Evolutionary conservation across 2,329 filamentous ascomycete species (phyloP).

Genomic region (Fragosphaeria purpurea): DNA sequence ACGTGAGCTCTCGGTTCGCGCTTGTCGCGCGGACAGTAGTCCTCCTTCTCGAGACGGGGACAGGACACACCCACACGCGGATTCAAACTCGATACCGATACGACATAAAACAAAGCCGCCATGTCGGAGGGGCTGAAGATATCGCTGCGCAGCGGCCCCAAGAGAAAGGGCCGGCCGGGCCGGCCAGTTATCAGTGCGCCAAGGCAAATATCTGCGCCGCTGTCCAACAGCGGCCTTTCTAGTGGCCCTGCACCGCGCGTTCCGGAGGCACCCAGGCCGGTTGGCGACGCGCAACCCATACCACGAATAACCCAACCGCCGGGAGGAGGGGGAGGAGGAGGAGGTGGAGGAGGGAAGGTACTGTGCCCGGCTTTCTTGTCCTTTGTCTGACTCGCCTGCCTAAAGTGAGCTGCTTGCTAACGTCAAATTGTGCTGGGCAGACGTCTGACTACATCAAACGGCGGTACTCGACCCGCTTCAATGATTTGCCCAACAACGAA

Average conservation of each 20-base stretch:
- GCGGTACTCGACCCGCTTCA: conserved; percentile 88
- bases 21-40: too few species aligned
- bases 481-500: conserved; percentile 64
- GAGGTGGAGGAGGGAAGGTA: conserved; percentile 41
- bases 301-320: conserved; percentile 37
- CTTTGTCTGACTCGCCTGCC: background rate
- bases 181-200: conserved; percentile 54
- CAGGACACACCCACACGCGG: too few species aligned
- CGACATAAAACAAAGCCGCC: conserved; percentile 4
- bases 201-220: conserved; percentile 52
- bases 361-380: conserved; percentile 14
- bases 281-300: conserved; percentile 19
- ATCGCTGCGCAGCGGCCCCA: conserved; percentile 51
- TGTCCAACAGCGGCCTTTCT: conserved; percentile 38
- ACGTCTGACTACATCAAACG: conserved; percentile 82
- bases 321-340: too few species aligned
- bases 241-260: conserved; percentile 1
- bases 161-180: conserved; percentile 49
- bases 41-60: too few species aligned
- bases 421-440: conserved; percentile 23
- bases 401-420: too few species aligned
- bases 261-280: conserved; percentile 4
- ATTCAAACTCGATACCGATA: too few species aligned
- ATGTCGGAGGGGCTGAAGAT: conserved; percentile 57
- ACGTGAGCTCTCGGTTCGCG: too few species aligned